These are phyloP conservation scores for Multifurca ochricompacta DNA, from an alignment of 768 basidiomycete species.

Conservation along the genomic window DNA sequence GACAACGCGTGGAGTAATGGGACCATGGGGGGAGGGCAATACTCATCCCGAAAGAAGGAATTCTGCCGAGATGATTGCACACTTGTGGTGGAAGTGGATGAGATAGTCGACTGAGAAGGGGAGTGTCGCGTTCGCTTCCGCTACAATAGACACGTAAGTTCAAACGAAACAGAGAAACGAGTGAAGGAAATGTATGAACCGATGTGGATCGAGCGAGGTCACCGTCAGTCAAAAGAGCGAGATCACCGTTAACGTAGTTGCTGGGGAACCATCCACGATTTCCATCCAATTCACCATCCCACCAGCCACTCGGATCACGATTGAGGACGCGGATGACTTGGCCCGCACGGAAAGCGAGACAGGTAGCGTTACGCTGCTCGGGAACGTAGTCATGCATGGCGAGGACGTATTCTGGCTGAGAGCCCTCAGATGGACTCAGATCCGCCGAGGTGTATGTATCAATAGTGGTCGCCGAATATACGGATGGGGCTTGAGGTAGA, in stretches of 20 bases:
- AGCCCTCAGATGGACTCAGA: constrained; percentile 4
- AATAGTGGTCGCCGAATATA: constrained; percentile 23
- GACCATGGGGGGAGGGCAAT: constrained; percentile 72
- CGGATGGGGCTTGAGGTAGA: constrained; percentile 23
- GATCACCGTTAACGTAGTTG: constrained; percentile 80
- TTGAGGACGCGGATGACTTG: constrained; percentile 90
- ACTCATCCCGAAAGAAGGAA: constrained; percentile 25
- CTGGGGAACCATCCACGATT: constrained; percentile 96
- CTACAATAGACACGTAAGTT: constrained; percentile 2
- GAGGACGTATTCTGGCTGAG: constrained; percentile 61
- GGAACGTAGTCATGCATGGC: constrained; percentile 90
- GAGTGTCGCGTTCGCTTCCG: constrained; percentile 25
- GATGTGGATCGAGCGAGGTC: constrained; percentile 37
- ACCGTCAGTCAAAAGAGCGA: constrained; percentile 50
- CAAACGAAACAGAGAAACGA: background rate
- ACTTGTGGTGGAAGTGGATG: constrained; percentile 8
- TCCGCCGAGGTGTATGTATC: constrained; percentile 18
- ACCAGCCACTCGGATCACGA: constrained; percentile 88
- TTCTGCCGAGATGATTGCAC: constrained; percentile 10
- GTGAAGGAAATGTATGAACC: constrained; percentile 29
- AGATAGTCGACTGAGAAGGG: constrained; percentile 7
- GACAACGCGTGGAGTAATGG: constrained; percentile 81
- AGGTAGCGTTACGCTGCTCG: constrained; percentile 63
- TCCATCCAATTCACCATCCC: constrained; percentile 92
- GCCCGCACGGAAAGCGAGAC: constrained; percentile 83